phyloP scores from a whole-genome alignment of 2,329 filamentous ascomycete species.

The Colletotrichum sidae region DNA sequence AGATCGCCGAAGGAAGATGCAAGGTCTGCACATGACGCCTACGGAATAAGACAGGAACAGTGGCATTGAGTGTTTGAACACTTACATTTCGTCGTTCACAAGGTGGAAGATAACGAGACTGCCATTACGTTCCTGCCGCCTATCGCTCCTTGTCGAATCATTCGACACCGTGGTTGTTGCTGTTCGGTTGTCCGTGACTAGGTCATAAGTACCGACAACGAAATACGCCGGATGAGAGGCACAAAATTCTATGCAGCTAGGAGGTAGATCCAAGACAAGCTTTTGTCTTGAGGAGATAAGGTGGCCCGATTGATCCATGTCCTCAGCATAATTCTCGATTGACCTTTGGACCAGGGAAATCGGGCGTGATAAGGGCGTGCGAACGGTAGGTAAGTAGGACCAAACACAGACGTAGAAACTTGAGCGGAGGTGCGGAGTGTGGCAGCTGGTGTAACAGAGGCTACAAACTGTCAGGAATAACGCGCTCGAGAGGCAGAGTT shows the following conservation, averaged over 20 bases:
- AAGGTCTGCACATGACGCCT: conserved; percentile 70
- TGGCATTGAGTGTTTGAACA: conserved; percentile 24
- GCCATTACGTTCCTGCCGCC: conserved; percentile 75
- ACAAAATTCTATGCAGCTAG: conserved; percentile 83
- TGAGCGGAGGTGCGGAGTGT: no score
- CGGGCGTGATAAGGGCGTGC: no score
- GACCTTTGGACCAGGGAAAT: no score
- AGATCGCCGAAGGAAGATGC: conserved; percentile 76
- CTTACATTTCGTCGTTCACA: conserved; percentile 67
- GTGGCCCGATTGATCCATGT: no score
- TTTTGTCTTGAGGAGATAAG: conserved; percentile 58
- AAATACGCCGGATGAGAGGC: conserved; percentile 72
- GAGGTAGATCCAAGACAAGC: conserved; percentile 72
- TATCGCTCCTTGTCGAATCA: conserved; percentile 41
- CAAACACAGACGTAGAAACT: no score
- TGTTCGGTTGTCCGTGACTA: conserved; percentile 63
- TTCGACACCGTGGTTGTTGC: neutral
- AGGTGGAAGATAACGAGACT: conserved; percentile 77
- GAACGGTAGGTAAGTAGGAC: no score
- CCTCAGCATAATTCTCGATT: no score
- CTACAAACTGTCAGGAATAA: no score
- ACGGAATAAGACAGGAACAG: neutral
- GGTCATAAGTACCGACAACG: conserved; percentile 86
- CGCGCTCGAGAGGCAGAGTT: no score
- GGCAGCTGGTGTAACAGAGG: no score